Conservation (phyloP, 306 rosid genomes). For the Casuarina cunninghamiana region DNA sequence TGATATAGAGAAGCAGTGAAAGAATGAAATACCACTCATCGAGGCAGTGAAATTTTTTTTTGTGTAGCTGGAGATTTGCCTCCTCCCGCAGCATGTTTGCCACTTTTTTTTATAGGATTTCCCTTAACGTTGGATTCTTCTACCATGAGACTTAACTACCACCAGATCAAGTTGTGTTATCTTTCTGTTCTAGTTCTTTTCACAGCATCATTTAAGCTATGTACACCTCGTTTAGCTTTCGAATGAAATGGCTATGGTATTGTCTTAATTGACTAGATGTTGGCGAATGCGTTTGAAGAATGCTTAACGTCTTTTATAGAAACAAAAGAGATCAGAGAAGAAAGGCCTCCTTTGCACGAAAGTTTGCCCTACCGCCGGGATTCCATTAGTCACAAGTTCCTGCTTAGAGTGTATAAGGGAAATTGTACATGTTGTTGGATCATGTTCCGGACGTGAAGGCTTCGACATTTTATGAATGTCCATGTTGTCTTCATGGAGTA, state of each 20-base stretch:
- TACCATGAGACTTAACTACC: conserved; percentile 60
- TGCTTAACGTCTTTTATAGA: conserved; percentile 52
- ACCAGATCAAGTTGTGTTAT: conserved; percentile 65
- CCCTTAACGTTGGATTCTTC: conserved; percentile 81
- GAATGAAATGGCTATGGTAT: conserved; percentile 15
- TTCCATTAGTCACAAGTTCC: conserved; percentile 67
- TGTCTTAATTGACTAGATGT: conserved; percentile 39
- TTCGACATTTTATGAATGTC: conserved; percentile 15
- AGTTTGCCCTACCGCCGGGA: conserved; percentile 51
- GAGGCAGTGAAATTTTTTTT: conserved; percentile 53
- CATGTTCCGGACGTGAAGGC: neutral
- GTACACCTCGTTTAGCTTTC: neutral
- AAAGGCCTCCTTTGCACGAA: conserved; percentile 45
- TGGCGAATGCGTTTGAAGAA: conserved; percentile 66
- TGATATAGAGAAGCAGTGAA: conserved; percentile 34
- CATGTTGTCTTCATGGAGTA: neutral
- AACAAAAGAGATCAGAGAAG: conserved; percentile 60
- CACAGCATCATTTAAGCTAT: no score
- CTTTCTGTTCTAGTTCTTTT: neutral
- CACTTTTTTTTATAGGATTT: conserved; percentile 71
- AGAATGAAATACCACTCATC: conserved; percentile 83
- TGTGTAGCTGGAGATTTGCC: conserved; percentile 59
- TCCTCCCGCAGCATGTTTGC: conserved; percentile 69
- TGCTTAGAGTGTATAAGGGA: neutral
- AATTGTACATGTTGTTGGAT: conserved; percentile 12